Percentiles rank a stretch among this genome's conserved stretches.
Evolutionary conservation across 225 moss, liverwort and hornwort species (phyloP).

Genomic region (Physcomitrellopsis africana): DNA sequence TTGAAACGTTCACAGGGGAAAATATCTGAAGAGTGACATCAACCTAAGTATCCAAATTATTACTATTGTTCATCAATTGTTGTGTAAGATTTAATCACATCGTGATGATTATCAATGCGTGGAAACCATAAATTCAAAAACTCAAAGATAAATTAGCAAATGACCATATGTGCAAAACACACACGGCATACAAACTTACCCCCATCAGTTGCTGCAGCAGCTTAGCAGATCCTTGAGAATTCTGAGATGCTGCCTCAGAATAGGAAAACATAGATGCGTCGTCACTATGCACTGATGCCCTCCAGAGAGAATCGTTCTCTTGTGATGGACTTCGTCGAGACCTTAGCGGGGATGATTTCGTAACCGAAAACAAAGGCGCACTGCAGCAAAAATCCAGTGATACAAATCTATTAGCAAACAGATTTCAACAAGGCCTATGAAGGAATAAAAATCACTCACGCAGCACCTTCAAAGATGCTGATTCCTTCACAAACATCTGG

Average conservation of each 20-base stretch:
- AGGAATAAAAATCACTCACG: not conserved
- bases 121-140: too few species aligned
- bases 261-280: slow-evolving; percentile 73
- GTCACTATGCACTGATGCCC: slow-evolving; percentile 56
- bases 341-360: slow-evolving; percentile 60
- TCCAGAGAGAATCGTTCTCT: slow-evolving; percentile 70
- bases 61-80: not conserved
- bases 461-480: not conserved
- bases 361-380: slow-evolving; percentile 75
- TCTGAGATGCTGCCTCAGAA: slow-evolving; percentile 59
- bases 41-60: slow-evolving; percentile 22
- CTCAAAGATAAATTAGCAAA: not conserved
- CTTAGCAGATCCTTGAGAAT: slow-evolving; percentile 66
- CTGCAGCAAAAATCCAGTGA: slow-evolving; percentile 44
- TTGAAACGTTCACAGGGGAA: slow-evolving; percentile 7
- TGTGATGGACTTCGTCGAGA: slow-evolving; percentile 52
- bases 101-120: too few species aligned
- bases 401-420: slow-evolving; percentile 11
- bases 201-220: slow-evolving; percentile 85
- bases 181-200: slow-evolving; percentile 35
- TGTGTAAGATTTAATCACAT: too few species aligned
- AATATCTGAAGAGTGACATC: not conserved
- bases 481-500: not conserved
- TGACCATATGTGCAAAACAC: slow-evolving; percentile 15
- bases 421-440: not conserved